Conservation (phyloP, 192 early-diverging fungal genomes). For the Cetraspora pellucida region DNA sequence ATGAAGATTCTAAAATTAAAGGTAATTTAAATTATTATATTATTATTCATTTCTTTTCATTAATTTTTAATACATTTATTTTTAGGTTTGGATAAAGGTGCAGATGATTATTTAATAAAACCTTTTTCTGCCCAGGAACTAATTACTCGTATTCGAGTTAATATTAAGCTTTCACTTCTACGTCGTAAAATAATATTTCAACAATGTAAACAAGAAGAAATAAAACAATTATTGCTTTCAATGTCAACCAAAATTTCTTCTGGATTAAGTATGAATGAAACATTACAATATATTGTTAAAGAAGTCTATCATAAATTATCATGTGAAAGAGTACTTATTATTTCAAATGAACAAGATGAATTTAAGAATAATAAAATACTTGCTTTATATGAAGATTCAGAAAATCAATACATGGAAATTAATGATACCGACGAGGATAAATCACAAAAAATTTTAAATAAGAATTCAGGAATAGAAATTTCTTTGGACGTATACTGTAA, state of each 20-base stretch:
- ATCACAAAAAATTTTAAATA: too few relatives aligned
- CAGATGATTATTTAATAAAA: conserved; percentile 70
- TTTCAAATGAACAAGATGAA: background rate
- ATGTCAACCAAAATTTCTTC: conserved; percentile 44
- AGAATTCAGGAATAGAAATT: too few relatives aligned
- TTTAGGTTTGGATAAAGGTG: conserved; percentile 56
- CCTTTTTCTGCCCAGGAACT: conserved; percentile 54
- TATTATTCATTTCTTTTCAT: too few relatives aligned
- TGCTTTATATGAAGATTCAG: background rate
- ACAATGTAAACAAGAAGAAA: too few relatives aligned
- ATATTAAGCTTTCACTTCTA: conserved; percentile 50
- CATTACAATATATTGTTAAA: conserved; percentile 36
- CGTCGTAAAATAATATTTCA: conserved; percentile 45
- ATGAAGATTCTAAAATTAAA: conserved; percentile 54
- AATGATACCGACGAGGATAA: too few relatives aligned
- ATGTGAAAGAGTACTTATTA: conserved; percentile 44
- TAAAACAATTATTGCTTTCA: too few relatives aligned
- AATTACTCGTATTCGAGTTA: conserved; percentile 54
- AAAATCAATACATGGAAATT: too few relatives aligned
- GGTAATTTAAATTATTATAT: too few relatives aligned
- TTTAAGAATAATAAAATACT: background rate
- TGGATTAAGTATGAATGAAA: conserved; percentile 39
- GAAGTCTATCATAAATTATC: conserved; percentile 42
- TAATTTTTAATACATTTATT: too few relatives aligned
- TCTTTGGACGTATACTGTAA: background rate